Percentiles rank a stretch among this genome's conserved stretches.
Conservation (phyloP, 169 alveolate species). For the Plasmodium fragile region DNA sequence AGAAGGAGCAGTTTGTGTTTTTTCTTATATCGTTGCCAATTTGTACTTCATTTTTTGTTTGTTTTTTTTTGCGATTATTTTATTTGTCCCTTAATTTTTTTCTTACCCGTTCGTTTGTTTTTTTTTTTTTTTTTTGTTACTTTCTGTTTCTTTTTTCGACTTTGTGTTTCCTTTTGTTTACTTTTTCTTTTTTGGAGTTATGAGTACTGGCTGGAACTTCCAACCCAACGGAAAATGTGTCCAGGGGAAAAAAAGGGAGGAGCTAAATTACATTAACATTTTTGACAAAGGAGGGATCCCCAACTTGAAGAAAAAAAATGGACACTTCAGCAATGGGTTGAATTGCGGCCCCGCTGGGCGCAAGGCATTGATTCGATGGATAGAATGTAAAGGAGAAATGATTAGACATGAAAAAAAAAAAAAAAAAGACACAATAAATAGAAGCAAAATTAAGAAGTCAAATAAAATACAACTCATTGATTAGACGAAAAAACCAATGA, state of each 20-base stretch:
- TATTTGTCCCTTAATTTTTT: not conserved
- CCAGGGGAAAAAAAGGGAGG: constrained; percentile 21
- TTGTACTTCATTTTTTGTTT: not conserved
- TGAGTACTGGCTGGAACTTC: constrained; percentile 78
- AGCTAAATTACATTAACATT: constrained; percentile 26
- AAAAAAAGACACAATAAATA: not conserved
- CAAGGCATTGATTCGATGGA: constrained; percentile 85
- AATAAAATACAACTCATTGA: not conserved
- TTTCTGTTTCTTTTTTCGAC: not conserved
- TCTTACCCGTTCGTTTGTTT: not conserved
- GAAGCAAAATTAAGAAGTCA: not conserved
- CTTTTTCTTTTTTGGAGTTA: constrained; percentile 29
- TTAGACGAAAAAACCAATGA: not conserved
- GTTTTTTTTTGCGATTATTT: not conserved
- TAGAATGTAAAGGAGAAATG: constrained; percentile 78
- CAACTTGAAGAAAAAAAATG: constrained; percentile 11
- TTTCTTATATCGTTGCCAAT: not conserved
- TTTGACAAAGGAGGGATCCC: constrained; percentile 13
- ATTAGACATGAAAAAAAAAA: not conserved
- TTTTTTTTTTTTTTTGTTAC: not conserved
- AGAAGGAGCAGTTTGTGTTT: not conserved
- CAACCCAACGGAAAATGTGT: constrained; percentile 17
- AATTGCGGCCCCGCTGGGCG: constrained; percentile 90
- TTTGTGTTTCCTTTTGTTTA: not conserved
- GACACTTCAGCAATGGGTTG: constrained; percentile 68